Base-by-base conservation (phyloP, 495 filamentous ascomycete species). In the Talaromyces stipitatus region DNA sequence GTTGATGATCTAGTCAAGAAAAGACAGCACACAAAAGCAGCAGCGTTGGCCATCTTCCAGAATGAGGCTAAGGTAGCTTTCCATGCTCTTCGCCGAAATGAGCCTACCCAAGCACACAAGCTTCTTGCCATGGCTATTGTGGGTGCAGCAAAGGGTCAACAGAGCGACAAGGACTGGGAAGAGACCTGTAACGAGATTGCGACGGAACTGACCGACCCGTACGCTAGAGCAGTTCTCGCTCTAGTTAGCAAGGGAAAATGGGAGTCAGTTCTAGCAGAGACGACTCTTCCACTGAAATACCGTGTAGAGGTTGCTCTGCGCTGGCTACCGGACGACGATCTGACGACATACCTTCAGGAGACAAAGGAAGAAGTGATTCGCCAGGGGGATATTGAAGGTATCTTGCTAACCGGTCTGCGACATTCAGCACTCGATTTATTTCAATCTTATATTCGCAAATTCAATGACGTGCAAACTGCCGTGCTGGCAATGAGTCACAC, bases 171-270 rank as follows among this genome's bases (percentile, higher is more conserved):
- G 14, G 76, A 79, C 33, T 82, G 80, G 78, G 72, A 78, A 74
- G 70, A 80, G 26, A 77, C 77, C 6, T 75, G 81, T 52, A 69
- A 75, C 0, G 83, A 84, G 59, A 85, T 90, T 65, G 80, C 80
- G 24, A 80, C 81, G 41, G 81, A 86, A 57, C 76, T 86, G 11
- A 78, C 79, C 0, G 94, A 98, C 61, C 90, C 91, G 0, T 97
- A 96, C 64, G 81, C 94, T 9, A 85, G 91, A 51, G 91, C 92
- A 0, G 87, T 98, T 54, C 87, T 96, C n/a, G 85, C 89, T n/a
- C 85, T 91, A 53, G 90, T 97, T 51, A 85, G 89, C 50, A 91
- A 87, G 22, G 90, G 90, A 7, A 82, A 95, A 66, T 97, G 94
- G 94, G 75, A 82, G 26, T 82, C 82, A 10, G 90, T 97, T 20